phyloP scores from a whole-genome alignment of 2,329 filamentous ascomycete genomes.

The Paraconiothyrium brasiliense region DNA sequence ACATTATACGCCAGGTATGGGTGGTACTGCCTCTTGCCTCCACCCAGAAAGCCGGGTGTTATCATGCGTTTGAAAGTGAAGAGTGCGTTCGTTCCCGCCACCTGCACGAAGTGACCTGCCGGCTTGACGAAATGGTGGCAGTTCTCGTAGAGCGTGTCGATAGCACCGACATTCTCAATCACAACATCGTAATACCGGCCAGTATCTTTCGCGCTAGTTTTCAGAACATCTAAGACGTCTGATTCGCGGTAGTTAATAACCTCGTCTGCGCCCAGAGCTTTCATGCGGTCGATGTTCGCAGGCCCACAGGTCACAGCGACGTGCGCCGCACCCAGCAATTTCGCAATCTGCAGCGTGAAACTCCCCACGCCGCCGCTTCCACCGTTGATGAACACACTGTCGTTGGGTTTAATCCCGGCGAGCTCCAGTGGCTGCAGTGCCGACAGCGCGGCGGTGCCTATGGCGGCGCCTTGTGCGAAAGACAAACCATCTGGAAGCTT shows the following conservation, averaged over 20 bases:
- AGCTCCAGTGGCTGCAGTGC: slow-evolving; percentile 31
- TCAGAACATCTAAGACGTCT: slow-evolving; percentile 58
- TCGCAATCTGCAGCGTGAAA: slow-evolving; percentile 70
- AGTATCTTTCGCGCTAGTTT: slow-evolving; percentile 48
- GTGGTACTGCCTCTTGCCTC: slow-evolving; percentile 56
- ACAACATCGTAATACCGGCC: slow-evolving; percentile 58
- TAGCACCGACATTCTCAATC: slow-evolving; percentile 64
- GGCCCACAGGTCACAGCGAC: slow-evolving; percentile 11
- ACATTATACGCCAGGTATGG: slow-evolving; percentile 39
- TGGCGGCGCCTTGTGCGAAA: slow-evolving; percentile 27
- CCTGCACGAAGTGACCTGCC: slow-evolving; percentile 30
- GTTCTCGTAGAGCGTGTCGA: slow-evolving; percentile 30
- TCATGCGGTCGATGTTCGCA: slow-evolving; percentile 64
- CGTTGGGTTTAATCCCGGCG: slow-evolving; percentile 39
- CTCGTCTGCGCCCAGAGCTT: slow-evolving; percentile 67
- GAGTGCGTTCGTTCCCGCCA: slow-evolving; percentile 28
- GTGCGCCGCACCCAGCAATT: slow-evolving; percentile 56
- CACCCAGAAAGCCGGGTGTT: slow-evolving; percentile 54
- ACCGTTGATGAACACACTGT: slow-evolving; percentile 69
- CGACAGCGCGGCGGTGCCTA: slow-evolving; percentile 34
- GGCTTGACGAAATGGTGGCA: slow-evolving; percentile 28
- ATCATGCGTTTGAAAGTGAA: slow-evolving; percentile 25
- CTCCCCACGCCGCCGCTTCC: slow-evolving; percentile 69
- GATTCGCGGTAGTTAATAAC: slow-evolving; percentile 66
- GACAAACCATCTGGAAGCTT: slow-evolving; percentile 25